Percentiles rank a stretch among this genome's conserved stretches.
phyloP scores from a whole-genome alignment of 1,139 yeast genomes.

The Trichomonascaceae sp. region DNA sequence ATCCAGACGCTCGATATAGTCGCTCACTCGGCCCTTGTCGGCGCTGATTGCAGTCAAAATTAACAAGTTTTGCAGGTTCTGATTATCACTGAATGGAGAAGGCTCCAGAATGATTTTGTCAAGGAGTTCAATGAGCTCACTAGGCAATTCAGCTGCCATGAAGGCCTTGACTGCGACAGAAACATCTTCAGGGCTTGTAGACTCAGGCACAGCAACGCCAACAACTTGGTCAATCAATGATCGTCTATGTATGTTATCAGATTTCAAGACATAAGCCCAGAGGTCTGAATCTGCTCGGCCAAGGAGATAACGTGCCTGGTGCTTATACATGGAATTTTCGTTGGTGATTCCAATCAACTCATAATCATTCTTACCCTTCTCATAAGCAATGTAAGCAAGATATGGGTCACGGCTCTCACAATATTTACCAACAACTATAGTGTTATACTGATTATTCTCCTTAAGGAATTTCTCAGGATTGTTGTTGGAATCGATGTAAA shows the following conservation, averaged over 20 bases:
- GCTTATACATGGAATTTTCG: slow-evolving; percentile 96
- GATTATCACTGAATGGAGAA: slow-evolving; percentile 92
- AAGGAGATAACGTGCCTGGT: slow-evolving; percentile 92
- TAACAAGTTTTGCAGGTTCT: slow-evolving; percentile 87
- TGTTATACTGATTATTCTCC: slow-evolving; percentile 84
- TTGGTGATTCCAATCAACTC: slow-evolving; percentile 89
- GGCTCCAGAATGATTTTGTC: slow-evolving; percentile 96
- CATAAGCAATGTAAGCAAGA: slow-evolving; percentile 93
- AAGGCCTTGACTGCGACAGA: slow-evolving; percentile 94
- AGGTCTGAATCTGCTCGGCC: slow-evolving; percentile 74
- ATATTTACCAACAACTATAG: slow-evolving; percentile 91
- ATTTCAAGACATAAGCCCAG: slow-evolving; percentile 73
- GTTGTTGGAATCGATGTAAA: slow-evolving; percentile 94
- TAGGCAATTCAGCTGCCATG: slow-evolving; percentile 91
- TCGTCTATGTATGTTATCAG: slow-evolving; percentile 80
- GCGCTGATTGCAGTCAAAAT: slow-evolving; percentile 94
- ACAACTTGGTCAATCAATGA: slow-evolving; percentile 90
- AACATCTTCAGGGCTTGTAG: slow-evolving; percentile 91
- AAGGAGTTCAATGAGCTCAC: slow-evolving; percentile 85
- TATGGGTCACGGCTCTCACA: slow-evolving; percentile 99
- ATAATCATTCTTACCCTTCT: slow-evolving; percentile 86
- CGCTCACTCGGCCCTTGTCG: slow-evolving; percentile 76
- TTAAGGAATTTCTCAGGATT: slow-evolving; percentile 94
- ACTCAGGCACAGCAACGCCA: slow-evolving; percentile 94
- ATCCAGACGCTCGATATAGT: slow-evolving; percentile 83